Conservation (phyloP, 495 filamentous ascomycete genomes). For the Hypoxylon perforatum region DNA sequence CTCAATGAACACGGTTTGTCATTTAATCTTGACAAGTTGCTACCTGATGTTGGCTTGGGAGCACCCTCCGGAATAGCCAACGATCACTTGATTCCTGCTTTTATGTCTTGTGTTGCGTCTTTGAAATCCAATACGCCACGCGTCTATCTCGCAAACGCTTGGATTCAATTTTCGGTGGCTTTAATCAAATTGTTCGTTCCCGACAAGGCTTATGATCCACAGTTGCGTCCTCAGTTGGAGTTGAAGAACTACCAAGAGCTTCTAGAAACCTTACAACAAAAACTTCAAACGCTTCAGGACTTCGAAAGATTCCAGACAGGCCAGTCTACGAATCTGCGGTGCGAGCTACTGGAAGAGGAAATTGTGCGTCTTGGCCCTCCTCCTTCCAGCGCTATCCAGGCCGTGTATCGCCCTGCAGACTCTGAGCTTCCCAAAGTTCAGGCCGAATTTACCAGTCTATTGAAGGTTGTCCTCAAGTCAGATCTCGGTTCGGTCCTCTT, state of each 20-base stretch:
- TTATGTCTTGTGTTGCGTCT: constrained; percentile 50
- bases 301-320: constrained; percentile 78
- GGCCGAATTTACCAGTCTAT: constrained; percentile 80
- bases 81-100: constrained; percentile 54
- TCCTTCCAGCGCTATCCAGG: constrained; percentile 54
- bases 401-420: constrained; percentile 73
- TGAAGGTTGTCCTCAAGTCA: constrained; percentile 71
- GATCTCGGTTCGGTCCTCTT: constrained; percentile 57
- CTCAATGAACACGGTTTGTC: constrained; percentile 36
- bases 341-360: constrained; percentile 67
- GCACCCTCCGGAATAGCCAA: constrained; percentile 46
- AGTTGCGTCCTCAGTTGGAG: constrained; percentile 78
- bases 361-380: constrained; percentile 71
- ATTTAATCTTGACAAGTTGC: constrained; percentile 33
- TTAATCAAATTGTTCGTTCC: constrained; percentile 85
- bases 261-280: constrained; percentile 61
- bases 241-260: constrained; percentile 70
- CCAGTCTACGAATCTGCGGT: constrained; percentile 70
- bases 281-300: constrained; percentile 67
- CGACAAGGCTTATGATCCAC: constrained; percentile 86
- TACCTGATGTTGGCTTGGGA: constrained; percentile 11
- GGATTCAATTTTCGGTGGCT: constrained; percentile 72
- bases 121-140: constrained; percentile 38
- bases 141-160: constrained; percentile 63
- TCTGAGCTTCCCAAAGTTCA: constrained; percentile 80